Conservation (phyloP, 345 rosid genomes). For the Aethionema arabicum region DNA sequence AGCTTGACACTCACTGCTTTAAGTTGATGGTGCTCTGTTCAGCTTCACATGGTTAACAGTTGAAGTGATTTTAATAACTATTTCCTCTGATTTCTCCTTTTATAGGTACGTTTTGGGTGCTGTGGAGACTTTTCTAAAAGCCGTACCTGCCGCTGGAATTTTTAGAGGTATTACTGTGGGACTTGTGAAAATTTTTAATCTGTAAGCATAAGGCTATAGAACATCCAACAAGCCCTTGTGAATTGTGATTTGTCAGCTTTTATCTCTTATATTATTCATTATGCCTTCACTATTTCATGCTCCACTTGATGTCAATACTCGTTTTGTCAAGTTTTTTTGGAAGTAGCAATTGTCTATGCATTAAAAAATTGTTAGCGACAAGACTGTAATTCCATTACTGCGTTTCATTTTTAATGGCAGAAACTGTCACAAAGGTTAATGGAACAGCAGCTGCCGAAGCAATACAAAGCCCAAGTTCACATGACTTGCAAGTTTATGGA, state of each 20-base stretch:
- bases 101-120: constrained; percentile 97
- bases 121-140: constrained; percentile 95
- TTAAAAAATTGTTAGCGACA: constrained; percentile 11
- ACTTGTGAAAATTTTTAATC: constrained; percentile 20
- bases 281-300: constrained; percentile 2
- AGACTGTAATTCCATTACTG: neutral
- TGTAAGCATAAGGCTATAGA: constrained; percentile 18
- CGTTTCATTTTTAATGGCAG: constrained; percentile 46
- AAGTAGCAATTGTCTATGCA: constrained; percentile 20
- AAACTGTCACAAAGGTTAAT: constrained; percentile 68
- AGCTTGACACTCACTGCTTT: constrained; percentile 19
- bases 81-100: constrained; percentile 16
- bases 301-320: constrained; percentile 19
- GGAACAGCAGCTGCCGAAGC: constrained; percentile 49
- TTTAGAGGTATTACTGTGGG: constrained; percentile 63
- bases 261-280: neutral
- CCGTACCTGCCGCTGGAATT: constrained; percentile 95
- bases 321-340: constrained; percentile 31
- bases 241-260: constrained; percentile 18
- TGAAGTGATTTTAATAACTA: constrained; percentile 19
- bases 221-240: constrained; percentile 10
- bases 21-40: constrained; percentile 29
- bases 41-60: constrained; percentile 16
- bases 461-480: constrained; percentile 69
- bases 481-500: constrained; percentile 96